Conservation (phyloP, 306 rosid genomes). For the Amphicarpaea edgeworthii region DNA sequence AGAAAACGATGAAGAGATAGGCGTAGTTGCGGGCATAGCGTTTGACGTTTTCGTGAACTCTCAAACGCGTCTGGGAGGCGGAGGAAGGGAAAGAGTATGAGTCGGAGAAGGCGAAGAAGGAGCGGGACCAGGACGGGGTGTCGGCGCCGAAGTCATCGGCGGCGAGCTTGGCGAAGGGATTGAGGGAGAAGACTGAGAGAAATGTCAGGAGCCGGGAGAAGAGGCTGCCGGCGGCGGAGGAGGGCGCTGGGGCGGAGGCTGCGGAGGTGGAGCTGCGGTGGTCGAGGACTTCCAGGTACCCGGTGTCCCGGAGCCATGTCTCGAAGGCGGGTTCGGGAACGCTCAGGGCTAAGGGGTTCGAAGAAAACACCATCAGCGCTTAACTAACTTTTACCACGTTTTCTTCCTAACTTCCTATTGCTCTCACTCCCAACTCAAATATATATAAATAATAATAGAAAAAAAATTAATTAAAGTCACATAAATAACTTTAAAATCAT, state of each 20-base stretch:
- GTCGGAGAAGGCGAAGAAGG: slow-evolving; percentile 59
- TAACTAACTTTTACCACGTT: too few relatives aligned
- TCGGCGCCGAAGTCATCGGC: slow-evolving; percentile 71
- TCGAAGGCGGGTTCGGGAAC: slow-evolving; percentile 92
- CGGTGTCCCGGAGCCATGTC: slow-evolving; percentile 94
- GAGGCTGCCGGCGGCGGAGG: slow-evolving; percentile 56
- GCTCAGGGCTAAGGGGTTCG: slow-evolving; percentile 94
- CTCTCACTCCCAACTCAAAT: too few relatives aligned
- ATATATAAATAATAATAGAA: too few relatives aligned
- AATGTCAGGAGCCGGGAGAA: slow-evolving; percentile 69
- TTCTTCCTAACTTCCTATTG: too few relatives aligned
- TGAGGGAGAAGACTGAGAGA: slow-evolving; percentile 74
- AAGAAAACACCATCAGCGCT: slow-evolving; percentile 82
- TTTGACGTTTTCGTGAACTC: slow-evolving; percentile 90
- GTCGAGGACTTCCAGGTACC: slow-evolving; percentile 91
- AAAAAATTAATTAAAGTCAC: too few relatives aligned
- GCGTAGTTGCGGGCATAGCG: slow-evolving; percentile 94
- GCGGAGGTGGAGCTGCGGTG: slow-evolving; percentile 64
- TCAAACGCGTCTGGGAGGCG: slow-evolving; percentile 75
- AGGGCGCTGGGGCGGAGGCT: slow-evolving; percentile 34
- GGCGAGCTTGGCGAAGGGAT: slow-evolving; percentile 87
- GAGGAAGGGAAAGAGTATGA: slow-evolving; percentile 90
- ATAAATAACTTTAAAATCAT: too few relatives aligned
- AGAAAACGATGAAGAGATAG: slow-evolving; percentile 68
- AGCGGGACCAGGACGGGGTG: slow-evolving; percentile 82